Conservation (phyloP, 345 rosid genomes). For the Carallia pectinifolia region DNA sequence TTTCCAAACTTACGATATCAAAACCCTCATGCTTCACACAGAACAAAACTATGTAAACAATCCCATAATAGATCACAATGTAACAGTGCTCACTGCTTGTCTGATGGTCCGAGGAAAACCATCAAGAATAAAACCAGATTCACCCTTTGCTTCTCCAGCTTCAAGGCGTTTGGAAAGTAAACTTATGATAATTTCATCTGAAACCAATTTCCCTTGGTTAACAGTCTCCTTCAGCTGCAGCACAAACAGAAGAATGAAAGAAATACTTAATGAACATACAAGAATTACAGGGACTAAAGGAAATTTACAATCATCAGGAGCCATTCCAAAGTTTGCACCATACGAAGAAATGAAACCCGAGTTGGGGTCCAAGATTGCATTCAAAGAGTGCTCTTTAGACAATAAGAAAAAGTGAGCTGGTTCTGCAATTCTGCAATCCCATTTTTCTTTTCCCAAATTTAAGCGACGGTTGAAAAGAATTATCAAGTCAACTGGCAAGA, state of each 20-base stretch:
- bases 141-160: conserved; percentile 71
- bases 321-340: not conserved
- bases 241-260: conserved; percentile 4
- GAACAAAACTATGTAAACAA: not conserved
- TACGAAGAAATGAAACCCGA: no score
- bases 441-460: no score
- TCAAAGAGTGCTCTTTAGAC: no score
- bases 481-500: no score
- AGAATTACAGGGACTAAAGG: not conserved
- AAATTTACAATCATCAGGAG: not conserved
- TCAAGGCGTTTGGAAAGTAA: conserved; percentile 76
- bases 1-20: not conserved
- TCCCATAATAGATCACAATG: conserved; percentile 1
- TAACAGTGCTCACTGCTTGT: conserved; percentile 73
- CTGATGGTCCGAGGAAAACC: conserved; percentile 92
- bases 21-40: not conserved
- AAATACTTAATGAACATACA: not conserved
- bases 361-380: no score
- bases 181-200: conserved; percentile 82
- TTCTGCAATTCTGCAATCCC: no score
- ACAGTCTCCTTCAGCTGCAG: conserved; percentile 82
- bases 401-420: no score
- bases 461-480: no score
- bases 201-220: conserved; percentile 76
- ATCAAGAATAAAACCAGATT: conserved; percentile 94